Evolutionary conservation across 352 stramenopile species (phyloP), one percentile per base, ranked within the genome.

Genomic region (Blastocystis sp.): DNA sequence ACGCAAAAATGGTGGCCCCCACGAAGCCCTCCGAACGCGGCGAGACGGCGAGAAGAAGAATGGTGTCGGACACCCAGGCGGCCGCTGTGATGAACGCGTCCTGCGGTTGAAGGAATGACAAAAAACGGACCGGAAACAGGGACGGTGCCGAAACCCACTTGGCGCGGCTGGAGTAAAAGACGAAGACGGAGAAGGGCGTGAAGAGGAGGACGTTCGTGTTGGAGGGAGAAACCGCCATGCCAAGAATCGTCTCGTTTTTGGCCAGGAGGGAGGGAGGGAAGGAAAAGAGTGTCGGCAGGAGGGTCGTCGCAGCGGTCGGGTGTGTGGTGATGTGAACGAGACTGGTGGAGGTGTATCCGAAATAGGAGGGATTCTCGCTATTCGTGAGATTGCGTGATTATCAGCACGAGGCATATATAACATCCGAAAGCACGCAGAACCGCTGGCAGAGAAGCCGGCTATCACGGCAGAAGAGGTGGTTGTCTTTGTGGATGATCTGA

Each of bases 351-450:
- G 74, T 69, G 34, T 84, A 45, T 14, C 74, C 74, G 45, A 84
- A 84, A 68, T 43, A 61, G 24, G 74, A 84, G 54, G 52, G 66
- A 48, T 69, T 68, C 3, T 84, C 52, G n/a, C 74, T 84, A 84
- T 7, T 21, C 1, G n/a, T 34, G 28, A 61, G 17, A 40, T 38
- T 1, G 52, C 43, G 34, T 14, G 48, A 4, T 2, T 1, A 43
- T 7, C 65, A 79, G 43, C n/a, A 84, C 74, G 74, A 69, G 42
- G 74, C 74, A 3, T 45, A n/a, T 52, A 68, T 66, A 2, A 54
- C 24, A 52, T 84, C 61, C 7, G 74, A 21, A 21, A 59, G 57
- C 19, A 84, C 61, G 9, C 65, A 42, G 28, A 84, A 84, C 1
- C 52, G 74, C 21, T 84, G 74, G 48, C 57, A 52, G 45, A 84